A percentile compares a stretch with the other conserved stretches of the same genome.
phyloP scores from a whole-genome alignment of 2,329 filamentous ascomycete species.

The Sporothrix dimorphospora region DNA sequence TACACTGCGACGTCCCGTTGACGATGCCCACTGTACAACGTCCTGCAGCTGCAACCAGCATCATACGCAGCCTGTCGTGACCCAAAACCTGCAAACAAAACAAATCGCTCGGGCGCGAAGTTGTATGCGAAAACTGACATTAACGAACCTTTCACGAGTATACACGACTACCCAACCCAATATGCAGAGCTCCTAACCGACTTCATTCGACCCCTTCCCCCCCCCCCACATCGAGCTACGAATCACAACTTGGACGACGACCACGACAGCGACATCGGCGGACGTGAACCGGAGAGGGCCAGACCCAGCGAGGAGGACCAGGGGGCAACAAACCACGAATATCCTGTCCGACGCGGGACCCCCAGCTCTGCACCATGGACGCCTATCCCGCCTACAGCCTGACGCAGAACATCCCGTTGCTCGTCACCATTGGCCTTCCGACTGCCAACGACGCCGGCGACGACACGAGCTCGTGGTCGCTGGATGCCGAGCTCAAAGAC shows the following conservation, averaged over 20 bases:
- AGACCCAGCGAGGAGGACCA: background rate
- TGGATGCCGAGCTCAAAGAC: constrained; percentile 58
- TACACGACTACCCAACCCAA: too few species aligned
- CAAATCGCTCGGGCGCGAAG: background rate
- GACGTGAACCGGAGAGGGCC: background rate
- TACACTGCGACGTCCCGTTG: background rate
- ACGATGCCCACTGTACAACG: background rate
- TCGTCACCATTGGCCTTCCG: constrained; percentile 78
- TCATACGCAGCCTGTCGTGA: background rate
- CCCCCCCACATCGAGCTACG: constrained; percentile 9
- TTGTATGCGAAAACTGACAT: background rate
- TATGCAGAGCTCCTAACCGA: constrained; percentile 2
- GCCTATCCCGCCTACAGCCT: constrained; percentile 79
- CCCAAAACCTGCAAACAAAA: background rate
- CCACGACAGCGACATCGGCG: background rate
- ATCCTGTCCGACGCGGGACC: background rate
- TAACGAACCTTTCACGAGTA: background rate
- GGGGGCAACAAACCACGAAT: background rate
- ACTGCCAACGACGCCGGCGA: constrained; percentile 33
- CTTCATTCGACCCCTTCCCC: background rate
- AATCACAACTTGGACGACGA: background rate
- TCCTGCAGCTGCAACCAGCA: background rate
- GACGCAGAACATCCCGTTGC: constrained; percentile 81
- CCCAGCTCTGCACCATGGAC: constrained; percentile 61
- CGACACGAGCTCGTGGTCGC: constrained; percentile 43